phyloP scores from a whole-genome alignment of 75 land plant genomes.

The Ceratopteris richardii region DNA sequence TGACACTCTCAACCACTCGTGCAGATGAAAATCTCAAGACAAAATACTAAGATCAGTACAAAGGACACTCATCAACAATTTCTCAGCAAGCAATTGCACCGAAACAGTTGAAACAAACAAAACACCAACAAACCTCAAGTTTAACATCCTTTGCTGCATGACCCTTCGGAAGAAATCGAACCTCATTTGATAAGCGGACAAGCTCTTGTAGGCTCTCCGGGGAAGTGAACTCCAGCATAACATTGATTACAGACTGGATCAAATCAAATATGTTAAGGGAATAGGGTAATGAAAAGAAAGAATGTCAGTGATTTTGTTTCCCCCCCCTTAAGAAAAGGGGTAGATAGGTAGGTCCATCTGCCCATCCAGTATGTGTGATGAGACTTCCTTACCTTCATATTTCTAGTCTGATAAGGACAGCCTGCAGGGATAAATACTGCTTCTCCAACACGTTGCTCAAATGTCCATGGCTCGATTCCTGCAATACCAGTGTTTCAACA shows the following conservation, averaged over 20 bases:
- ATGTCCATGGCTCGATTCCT: constrained; percentile 69
- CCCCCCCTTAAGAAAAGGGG: no score
- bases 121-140: constrained; percentile 44
- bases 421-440: constrained; percentile 86
- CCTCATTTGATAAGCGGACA: constrained; percentile 27
- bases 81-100: no score
- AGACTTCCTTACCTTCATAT: constrained; percentile 18
- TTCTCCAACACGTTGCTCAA: constrained; percentile 62
- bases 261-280: no score
- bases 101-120: no score
- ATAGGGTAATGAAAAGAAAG: not conserved
- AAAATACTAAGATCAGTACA: no score
- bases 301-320: no score
- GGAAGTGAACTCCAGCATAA: constrained; percentile 35
- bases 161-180: constrained; percentile 30
- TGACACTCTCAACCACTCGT: no score
- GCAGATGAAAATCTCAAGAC: no score
- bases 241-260: constrained; percentile 42
- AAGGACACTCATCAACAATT: no score
- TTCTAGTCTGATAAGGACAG: constrained; percentile 46
- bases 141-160: constrained; percentile 32
- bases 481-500: not conserved
- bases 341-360: no score
- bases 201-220: constrained; percentile 42
- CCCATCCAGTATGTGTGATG: no score